Evolutionary conservation across 345 rosid species (phyloP).

Genomic region (Punica granatum): DNA sequence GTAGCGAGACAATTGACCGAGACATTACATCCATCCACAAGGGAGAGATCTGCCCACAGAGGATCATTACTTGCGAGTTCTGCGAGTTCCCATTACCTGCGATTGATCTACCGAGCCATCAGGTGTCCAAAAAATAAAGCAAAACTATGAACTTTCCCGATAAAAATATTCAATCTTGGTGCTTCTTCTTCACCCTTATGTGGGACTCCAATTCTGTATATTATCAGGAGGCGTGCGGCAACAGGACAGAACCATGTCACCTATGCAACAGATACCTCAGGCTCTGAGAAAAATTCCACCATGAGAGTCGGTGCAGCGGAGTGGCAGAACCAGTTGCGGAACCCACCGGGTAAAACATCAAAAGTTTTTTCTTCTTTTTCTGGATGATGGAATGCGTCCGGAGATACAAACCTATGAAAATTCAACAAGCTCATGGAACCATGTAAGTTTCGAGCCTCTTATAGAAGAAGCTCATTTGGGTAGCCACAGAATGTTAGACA

Average conservation of each 20-base stretch:
- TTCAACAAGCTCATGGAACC: no score
- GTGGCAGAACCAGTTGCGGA: conserved; percentile 41
- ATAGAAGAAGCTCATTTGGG: no score
- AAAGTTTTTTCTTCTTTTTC: no score
- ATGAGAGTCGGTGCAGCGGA: conserved; percentile 63
- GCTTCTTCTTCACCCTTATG: background rate
- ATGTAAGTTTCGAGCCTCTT: no score
- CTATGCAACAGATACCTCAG: conserved; percentile 76
- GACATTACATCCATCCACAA: conserved; percentile 61
- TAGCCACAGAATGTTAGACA: no score
- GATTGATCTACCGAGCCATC: conserved; percentile 87
- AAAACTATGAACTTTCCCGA: background rate
- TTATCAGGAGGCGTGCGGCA: conserved; percentile 84
- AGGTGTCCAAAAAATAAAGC: conserved; percentile 34
- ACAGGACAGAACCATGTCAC: conserved; percentile 81
- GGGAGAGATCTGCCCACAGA: conserved; percentile 84
- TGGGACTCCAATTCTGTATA: conserved; percentile 12
- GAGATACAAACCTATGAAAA: no score
- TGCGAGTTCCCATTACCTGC: conserved; percentile 96
- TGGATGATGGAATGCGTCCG: no score
- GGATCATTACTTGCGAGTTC: conserved; percentile 85
- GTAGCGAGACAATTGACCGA: conserved; percentile 85
- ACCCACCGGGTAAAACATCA: conserved; percentile 61
- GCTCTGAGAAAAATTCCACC: conserved; percentile 67
- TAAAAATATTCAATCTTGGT: background rate